Evolutionary conservation across 495 filamentous ascomycete species (phyloP), one percentile per base, ranked within the genome.

Genomic region (Penicillium antarcticum): DNA sequence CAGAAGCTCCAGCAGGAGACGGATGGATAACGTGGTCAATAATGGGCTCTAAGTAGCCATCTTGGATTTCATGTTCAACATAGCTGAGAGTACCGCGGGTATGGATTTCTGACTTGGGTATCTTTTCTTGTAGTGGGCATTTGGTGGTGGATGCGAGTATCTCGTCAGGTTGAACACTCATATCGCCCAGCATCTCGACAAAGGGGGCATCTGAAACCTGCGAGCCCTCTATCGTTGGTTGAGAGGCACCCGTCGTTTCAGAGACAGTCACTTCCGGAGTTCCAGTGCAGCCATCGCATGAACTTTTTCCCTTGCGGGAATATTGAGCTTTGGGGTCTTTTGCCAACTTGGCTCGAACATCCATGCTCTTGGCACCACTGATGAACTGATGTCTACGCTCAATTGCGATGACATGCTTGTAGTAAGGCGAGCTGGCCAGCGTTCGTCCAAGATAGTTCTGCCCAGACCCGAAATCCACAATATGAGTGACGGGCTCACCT

Each of bases 371-470:
- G 5, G 94, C 92, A 8, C 90, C 90, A 33, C 77, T 79, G 60
- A 97, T 92, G 61, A 95, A 96, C 53, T 84, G 81, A 42, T 87
- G 82, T 57, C 83, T 87, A 54, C 89, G 88, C 67, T 98, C 94
- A 55, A 98, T 87, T 13, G 92, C 94, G 51, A 97, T 81, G 45
- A 97, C 87, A 57, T 90, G 81, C 59, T 84, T 85, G 53, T 89
- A 86, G 66, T 95, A 95, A 1, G 92, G 91, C 42, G 83, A 76
- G 52, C 84, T 87, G 11, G 94, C 92, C 36, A 98, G 71, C 1
- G 89, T 87, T 39, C 94, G 82, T 9, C 94, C 91, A 2, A 98
- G 82, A 62, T 98, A 98, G 58, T 95, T 97, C 63, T 97, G 94
- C 0, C 94, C 94, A 44, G 89, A 95, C 19, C 94, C 94, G 67